A percentile compares a stretch with the other conserved stretches of the same genome.
These are phyloP conservation scores for Skeletonema grethae DNA, from an alignment of 108 stramenopile species.

Conservation along the genomic window DNA sequence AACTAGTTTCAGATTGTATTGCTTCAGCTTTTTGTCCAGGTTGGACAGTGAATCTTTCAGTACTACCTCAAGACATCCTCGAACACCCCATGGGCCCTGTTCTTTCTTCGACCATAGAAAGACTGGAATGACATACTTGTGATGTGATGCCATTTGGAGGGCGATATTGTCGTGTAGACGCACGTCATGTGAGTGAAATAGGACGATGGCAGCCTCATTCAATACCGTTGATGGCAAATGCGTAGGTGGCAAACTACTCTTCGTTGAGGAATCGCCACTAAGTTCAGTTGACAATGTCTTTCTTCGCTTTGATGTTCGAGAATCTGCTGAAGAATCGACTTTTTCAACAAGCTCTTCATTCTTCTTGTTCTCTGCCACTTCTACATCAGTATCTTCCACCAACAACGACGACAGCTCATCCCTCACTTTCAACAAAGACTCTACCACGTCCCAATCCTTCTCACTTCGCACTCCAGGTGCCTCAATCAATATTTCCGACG, in stretches of 20 bases:
- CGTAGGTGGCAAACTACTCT: no score
- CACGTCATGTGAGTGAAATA: slow-evolving; percentile 52
- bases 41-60: slow-evolving; percentile 39
- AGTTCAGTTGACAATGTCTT: no score
- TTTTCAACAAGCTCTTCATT: no score
- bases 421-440: slow-evolving; percentile 12
- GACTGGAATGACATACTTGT: slow-evolving; percentile 30
- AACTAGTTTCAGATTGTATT: slow-evolving; percentile 24
- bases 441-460: slow-evolving; percentile 35
- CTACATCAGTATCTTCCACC: no score
- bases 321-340: no score
- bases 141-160: slow-evolving; percentile 21
- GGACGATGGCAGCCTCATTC: slow-evolving; percentile 12
- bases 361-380: no score
- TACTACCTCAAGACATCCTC: slow-evolving; percentile 37
- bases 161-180: slow-evolving; percentile 48
- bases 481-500: slow-evolving; percentile 48
- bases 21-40: slow-evolving; percentile 18
- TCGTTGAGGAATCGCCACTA: no score
- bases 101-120: slow-evolving; percentile 41
- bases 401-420: no score
- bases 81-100: slow-evolving; percentile 33
- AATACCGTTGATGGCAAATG: no score
- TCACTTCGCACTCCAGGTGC: slow-evolving; percentile 60
- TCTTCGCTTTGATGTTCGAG: no score